Base-by-base conservation (phyloP, 106 monocot species). In the Dendrobium huoshanense region DNA sequence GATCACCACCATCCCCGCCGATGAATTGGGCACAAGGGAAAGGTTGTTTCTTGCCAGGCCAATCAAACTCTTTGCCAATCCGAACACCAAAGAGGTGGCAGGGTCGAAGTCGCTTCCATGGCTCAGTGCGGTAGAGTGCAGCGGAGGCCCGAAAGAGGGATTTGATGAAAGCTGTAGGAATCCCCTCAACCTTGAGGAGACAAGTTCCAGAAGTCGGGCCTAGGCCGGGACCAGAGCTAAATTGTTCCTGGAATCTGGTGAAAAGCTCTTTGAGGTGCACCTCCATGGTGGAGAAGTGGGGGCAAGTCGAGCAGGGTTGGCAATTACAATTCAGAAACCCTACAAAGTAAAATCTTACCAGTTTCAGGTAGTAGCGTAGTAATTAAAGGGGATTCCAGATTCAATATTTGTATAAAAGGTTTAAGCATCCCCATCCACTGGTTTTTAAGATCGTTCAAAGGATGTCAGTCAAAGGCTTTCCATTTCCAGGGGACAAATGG, bases 1-100 rank as follows among this genome's bases (percentile, higher is more conserved):
- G 85, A 77, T 92, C 92, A 7, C 92, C 92, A 18, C 89, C 92
- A 27, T 92, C 87, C 25, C 83, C 87, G 75, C 92, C 92, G 61
- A 89, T 74, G 80, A 89, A 87, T 48, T 92, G 92, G 41, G 85
- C 89, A 41, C 81, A 80, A 48, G 89, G 85, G 82, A 85, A 91
- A 3, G 73, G 83, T 64, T 89, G 88, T 54, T 80, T 82, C 74
- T 86, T 88, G 18, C 29, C 37, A 20, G 86, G 72, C 88, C 88
- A 89, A 72, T 87, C 89, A 45, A 87, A 44, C 83, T 92, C 92
- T 54, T 85, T 87, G 45, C 89, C 89, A 59, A 89, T 79, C 8
- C 87, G 81, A 43, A 89, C 40, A 55, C 78, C 81, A 85, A 92
- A 82, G 54, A 92, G 85, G 47, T 89, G 85, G 22, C 40, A 5